Base-by-base conservation (phyloP, 768 basidiomycete genomes). In the Boletus rubroflammeus region DNA sequence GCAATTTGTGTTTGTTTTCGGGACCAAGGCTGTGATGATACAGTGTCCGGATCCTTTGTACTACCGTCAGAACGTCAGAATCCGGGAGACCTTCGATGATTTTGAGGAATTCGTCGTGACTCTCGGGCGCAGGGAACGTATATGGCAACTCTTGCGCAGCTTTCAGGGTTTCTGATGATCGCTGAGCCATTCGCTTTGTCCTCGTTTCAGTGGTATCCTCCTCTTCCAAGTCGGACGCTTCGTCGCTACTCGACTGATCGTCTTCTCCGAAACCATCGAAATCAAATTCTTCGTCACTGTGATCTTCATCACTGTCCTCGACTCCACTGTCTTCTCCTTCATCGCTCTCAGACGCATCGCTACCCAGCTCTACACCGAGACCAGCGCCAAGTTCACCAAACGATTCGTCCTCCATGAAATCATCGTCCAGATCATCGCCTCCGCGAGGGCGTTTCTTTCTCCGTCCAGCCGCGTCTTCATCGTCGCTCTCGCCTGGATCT, bases 341-440 rank as follows among this genome's bases (percentile, higher is more conserved):
- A 6, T 58, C 67, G 13, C 65, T 63, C 47, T 81, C 70, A 17
- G 65, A 67, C 23, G 61, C 72, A 13, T 65, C 71, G 36, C 81
- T 67, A 19, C 76, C 78, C 53, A 70, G 56, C 29, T 80, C 81
- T 52, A 76, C 42, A 10, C 58, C 67, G 45, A 74, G 62, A 7
- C 73, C 72, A 25, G 58, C 40, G 13, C 73, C 75, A 26, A 76
- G 57, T 17, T 58, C 66, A 34, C 64, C 73, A 23, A 54, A 51
- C 1, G 68, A 72, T 25, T 76, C 78, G 4, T 69, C 80, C n/a
- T 61, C 69, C 38, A 62, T 66, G 57, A 88, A 93, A 65, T 95
- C 93, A 61, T 96, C 94, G n/a, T 91, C 93, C 41, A 96, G 70
- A 65, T 97, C 95, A 70, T 98, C 96, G 1, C 82, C 90, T 38